Evolutionary conservation across 305 asterid genomes (phyloP), one percentile per base, ranked within the genome.

Genomic region (Andrographis paniculata): DNA sequence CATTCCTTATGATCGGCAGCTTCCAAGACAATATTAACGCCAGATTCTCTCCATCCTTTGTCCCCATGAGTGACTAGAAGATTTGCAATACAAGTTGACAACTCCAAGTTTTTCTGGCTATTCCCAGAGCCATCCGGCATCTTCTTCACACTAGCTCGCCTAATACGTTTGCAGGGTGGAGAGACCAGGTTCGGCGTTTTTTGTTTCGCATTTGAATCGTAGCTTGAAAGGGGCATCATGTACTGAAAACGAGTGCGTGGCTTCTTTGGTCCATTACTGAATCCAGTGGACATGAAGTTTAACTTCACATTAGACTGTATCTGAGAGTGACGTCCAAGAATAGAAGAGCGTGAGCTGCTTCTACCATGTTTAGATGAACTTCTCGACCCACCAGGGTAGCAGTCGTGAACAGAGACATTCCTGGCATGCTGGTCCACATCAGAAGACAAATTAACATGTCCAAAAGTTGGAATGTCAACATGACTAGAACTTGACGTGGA

Each of bases 11-110:
- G 95, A 64, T 82, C 94, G 24, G 80, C 77, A 58, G 45, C 63
- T 71, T 92, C 95, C 76, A 87, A 68, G 56, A 73, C 72, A 52
- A 92, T 56, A 20, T 54, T 68, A 21, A 78, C 99, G 45, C 95
- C 97, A 66, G 64, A 65, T 69, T 84, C 95, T 71, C 95, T 87
- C 97, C 97, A 92, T 55, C 99, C 97, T 66, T 69, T 81, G 69
- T 87, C 94, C 47, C 72, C 81, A 48, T 55, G 68, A 27, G 86
- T 92, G 56, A 92, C 74, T 36, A 92, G 64, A 58, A 92, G 74
- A 69, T 92, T 92, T 40, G 86, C 87, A 63, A 71, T 73, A 53
- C 94, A 81, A 38, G 70, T 64, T 48, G 74, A 57, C 55, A 62
- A 65, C 67, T 87, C 95, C 49, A 71, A 33, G 40, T 73, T 78